phyloP scores from a whole-genome alignment of 1,139 yeast species.

The Zygoascus sp. region DNA sequence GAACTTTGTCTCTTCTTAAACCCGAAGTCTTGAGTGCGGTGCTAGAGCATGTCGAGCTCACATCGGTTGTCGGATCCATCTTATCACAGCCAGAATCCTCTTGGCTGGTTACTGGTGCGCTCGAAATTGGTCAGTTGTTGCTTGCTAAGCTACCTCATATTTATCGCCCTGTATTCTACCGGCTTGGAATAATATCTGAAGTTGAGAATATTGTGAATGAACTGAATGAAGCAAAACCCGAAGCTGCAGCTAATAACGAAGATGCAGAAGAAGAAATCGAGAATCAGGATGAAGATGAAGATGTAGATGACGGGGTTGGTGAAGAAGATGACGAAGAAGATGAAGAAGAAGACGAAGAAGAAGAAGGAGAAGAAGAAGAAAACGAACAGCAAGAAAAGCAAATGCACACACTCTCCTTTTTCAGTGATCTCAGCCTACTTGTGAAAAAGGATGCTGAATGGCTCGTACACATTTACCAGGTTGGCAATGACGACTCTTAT shows the following conservation, averaged over 20 bases:
- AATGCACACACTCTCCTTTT: slow-evolving; percentile 7
- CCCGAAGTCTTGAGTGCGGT: slow-evolving; percentile 24
- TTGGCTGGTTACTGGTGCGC: slow-evolving; percentile 49
- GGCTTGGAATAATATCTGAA: slow-evolving; percentile 70
- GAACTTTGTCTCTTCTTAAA: slow-evolving; percentile 42
- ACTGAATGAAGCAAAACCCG: slow-evolving; percentile 18
- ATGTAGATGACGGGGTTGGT: slow-evolving; percentile 23
- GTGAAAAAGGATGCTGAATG: slow-evolving; percentile 9
- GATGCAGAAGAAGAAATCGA: slow-evolving; percentile 21
- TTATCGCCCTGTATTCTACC: slow-evolving; percentile 50
- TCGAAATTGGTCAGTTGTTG: slow-evolving; percentile 48
- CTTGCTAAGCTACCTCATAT: slow-evolving; percentile 43
- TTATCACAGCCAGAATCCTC: slow-evolving; percentile 48
- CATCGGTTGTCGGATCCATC: slow-evolving; percentile 58
- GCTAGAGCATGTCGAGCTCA: slow-evolving; percentile 31
- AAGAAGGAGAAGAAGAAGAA: slow-evolving; percentile 19
- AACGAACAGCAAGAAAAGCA: slow-evolving; percentile 18
- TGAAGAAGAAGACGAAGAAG: slow-evolving; percentile 22
- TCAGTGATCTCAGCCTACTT: slow-evolving; percentile 1
- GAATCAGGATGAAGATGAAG: slow-evolving; percentile 20
- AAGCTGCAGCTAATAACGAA: slow-evolving; percentile 22
- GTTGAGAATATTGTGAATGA: slow-evolving; percentile 27
- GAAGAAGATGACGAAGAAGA: slow-evolving; percentile 24
- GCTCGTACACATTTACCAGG: slow-evolving; percentile 17
- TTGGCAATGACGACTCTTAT: slow-evolving; percentile 24